A percentile compares a stretch with the other conserved stretches of the same genome.
Evolutionary conservation across 2,329 filamentous ascomycete genomes (phyloP).

Genomic region (Cladosporium sp.): DNA sequence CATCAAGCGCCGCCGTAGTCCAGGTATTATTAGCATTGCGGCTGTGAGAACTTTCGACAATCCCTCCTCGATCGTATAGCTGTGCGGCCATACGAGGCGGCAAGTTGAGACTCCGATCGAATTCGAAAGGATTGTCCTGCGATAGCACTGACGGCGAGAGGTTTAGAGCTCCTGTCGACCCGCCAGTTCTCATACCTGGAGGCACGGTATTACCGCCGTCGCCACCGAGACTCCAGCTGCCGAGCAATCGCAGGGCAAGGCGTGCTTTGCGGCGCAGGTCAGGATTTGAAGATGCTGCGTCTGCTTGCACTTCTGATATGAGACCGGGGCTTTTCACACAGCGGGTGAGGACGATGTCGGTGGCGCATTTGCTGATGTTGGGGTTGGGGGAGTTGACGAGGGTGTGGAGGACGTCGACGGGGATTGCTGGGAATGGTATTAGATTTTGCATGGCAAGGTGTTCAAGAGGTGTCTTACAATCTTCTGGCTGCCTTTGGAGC

Average conservation of each 20-base stretch:
- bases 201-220: neutral
- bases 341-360: slow-evolving; percentile 30
- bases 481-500: slow-evolving; percentile 33
- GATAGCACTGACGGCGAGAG: slow-evolving; percentile 6
- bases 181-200: slow-evolving; percentile 2
- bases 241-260: neutral
- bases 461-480: slow-evolving; percentile 19
- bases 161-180: neutral
- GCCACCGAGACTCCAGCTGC: neutral
- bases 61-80: neutral
- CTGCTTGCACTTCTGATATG: neutral
- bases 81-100: neutral
- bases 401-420: slow-evolving; percentile 41
- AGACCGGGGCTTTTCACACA: slow-evolving; percentile 2
- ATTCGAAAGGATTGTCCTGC: neutral
- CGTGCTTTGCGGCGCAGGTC: neutral
- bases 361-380: slow-evolving; percentile 44
- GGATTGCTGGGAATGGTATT: slow-evolving; percentile 44
- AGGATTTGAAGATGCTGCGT: neutral
- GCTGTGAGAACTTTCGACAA: neutral
- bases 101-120: neutral
- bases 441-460: too few relatives aligned
- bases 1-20: neutral
- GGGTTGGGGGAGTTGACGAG: slow-evolving; percentile 45
- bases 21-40: neutral